These are phyloP conservation scores for Nematocida sp. DNA, from an alignment of 371 early-diverging fungal species.

Conservation along the genomic window DNA sequence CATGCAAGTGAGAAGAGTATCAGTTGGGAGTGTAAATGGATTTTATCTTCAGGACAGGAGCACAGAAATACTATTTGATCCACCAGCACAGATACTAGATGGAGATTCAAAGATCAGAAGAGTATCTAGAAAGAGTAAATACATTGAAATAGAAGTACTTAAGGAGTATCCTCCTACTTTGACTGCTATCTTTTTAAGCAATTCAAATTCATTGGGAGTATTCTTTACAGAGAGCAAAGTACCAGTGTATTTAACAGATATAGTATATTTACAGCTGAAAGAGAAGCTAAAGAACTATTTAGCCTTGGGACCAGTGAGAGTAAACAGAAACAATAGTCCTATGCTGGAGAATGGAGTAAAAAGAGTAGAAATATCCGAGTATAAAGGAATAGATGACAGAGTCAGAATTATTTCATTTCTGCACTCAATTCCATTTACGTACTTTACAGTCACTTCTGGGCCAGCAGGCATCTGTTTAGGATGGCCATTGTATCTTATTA, in stretches of 20 bases:
- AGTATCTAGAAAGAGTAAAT: neutral
- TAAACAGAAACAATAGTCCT: neutral
- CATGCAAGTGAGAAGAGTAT: conserved; percentile 30
- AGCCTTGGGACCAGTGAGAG: conserved; percentile 25
- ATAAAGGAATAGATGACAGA: conserved; percentile 40
- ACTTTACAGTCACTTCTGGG: conserved; percentile 25
- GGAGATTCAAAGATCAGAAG: neutral
- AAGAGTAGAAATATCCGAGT: conserved; percentile 17
- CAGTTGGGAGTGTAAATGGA: conserved; percentile 9
- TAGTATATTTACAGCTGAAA: conserved; percentile 57
- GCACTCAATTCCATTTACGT: conserved; percentile 40
- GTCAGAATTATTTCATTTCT: conserved; percentile 36
- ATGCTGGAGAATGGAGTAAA: neutral
- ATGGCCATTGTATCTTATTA: conserved; percentile 27
- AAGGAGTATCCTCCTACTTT: conserved; percentile 29
- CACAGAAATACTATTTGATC: conserved; percentile 39
- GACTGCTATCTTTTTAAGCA: conserved; percentile 49
- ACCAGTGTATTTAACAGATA: conserved; percentile 56
- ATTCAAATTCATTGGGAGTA: conserved; percentile 53
- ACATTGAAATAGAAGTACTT: conserved; percentile 42
- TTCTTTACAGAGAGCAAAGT: conserved; percentile 53
- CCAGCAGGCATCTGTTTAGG: conserved; percentile 54
- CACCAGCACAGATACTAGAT: conserved; percentile 10
- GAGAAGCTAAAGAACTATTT: conserved; percentile 40
- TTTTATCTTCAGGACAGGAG: conserved; percentile 3